Base-by-base conservation (phyloP, 2,329 filamentous ascomycete species). In the Trichoderma guizhouense region DNA sequence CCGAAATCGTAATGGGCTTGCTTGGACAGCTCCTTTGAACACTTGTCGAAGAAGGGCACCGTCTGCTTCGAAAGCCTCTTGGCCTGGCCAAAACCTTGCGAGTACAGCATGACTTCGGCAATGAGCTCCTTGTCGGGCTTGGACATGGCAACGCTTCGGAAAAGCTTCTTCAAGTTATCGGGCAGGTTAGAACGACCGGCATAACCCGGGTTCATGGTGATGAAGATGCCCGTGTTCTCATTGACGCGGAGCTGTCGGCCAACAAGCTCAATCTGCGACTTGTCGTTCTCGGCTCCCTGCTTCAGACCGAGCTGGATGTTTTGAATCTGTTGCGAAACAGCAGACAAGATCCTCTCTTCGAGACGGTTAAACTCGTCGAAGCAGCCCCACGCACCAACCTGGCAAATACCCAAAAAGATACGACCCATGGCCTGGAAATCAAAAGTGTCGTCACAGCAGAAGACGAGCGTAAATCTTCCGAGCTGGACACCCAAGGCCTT, bases 301-400 rank as follows among this genome's bases (percentile, higher is more conserved):
- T 95, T 95, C 69, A 99, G 86, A 71, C 97, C 96, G 74, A 98
- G 90, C 81, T 99, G 96, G 74, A 99, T 99, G 79, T 99, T 99
- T 79, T 99, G 96, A 68, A 99, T 97, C 81, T 99, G 97, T 81
- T 99, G 96, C 24, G 97, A 99, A 18, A 99, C 97, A 21, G 96
- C 96, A 58, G 97, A 99, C 73, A 99, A 83, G 73, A 99, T 99
- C 75, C 96, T 91, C 84, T 99, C 96, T 79, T 99, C 96, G 24
- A 99, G 87, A 88, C 96, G 93, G 83, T 99, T 99, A 87, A 99
- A 99, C 85, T 99, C 96, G 79, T 99, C 96, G 82, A 99, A 99
- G 85, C 96, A 99, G 78, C 97, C 97, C 96, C 96, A 99, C 5
- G 96, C 96, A 81, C 96, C 96, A 62, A 99, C 96, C 81, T 99